These are phyloP conservation scores for Backusella australiensis DNA, from an alignment of 192 early-diverging fungal genomes.

Conservation along the genomic window DNA sequence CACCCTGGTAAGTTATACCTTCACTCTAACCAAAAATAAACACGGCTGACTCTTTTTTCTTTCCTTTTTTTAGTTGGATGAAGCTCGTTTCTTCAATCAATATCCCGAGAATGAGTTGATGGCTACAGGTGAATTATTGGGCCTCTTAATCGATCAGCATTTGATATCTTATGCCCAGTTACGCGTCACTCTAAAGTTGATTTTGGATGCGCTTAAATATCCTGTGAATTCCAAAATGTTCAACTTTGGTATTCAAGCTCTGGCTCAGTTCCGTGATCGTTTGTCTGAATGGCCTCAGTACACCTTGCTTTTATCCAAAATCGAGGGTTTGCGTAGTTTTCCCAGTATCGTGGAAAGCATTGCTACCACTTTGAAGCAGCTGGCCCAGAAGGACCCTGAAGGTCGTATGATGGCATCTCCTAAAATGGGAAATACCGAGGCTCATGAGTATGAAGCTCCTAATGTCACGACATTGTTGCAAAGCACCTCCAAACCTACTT, in stretches of 20 bases:
- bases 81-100: slow-evolving; percentile 89
- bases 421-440: neutral
- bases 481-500: neutral
- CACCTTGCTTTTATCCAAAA: slow-evolving; percentile 75
- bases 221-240: slow-evolving; percentile 79
- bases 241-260: slow-evolving; percentile 85
- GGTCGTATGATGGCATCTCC: slow-evolving; percentile 1
- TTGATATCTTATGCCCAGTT: slow-evolving; percentile 74
- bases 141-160: slow-evolving; percentile 82
- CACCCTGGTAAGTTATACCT: slow-evolving; percentile 50
- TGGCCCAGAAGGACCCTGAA: slow-evolving; percentile 11
- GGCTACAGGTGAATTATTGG: slow-evolving; percentile 88
- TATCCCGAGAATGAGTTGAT: slow-evolving; percentile 91
- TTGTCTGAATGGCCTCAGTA: slow-evolving; percentile 92
- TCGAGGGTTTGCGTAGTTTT: slow-evolving; percentile 46
- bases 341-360: slow-evolving; percentile 10
- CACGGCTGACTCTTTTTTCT: neutral
- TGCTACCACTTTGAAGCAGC: slow-evolving; percentile 10
- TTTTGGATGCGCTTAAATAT: slow-evolving; percentile 81
- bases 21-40: neutral
- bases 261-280: slow-evolving; percentile 77
- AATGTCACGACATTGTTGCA: slow-evolving; percentile 14
- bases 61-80: slow-evolving; percentile 64
- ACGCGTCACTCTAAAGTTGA: slow-evolving; percentile 80
- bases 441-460: neutral